These are phyloP conservation scores for Trichophyton verrucosum DNA, from an alignment of 2,329 filamentous ascomycete species.

Conservation along the genomic window DNA sequence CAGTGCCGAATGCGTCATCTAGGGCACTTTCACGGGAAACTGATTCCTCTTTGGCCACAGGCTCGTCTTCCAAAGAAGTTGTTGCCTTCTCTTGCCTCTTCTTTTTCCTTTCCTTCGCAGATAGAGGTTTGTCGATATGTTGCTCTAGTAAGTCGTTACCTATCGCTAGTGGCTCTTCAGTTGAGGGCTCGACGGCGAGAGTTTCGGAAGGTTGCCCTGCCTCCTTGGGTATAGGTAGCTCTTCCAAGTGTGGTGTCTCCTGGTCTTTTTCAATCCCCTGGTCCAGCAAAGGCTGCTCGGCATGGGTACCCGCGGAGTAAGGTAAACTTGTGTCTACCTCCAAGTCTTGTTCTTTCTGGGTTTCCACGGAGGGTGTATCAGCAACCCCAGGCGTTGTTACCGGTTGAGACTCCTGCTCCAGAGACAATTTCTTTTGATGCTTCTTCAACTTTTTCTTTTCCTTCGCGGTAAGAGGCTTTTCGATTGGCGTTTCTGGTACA, in stretches of 20 bases:
- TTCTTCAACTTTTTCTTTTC: constrained; percentile 6
- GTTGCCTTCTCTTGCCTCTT: too few relatives aligned
- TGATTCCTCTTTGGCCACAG: too few relatives aligned
- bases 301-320: neutral
- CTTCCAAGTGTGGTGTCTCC: neutral
- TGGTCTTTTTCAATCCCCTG: neutral
- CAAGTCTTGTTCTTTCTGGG: neutral
- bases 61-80: too few relatives aligned
- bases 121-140: too few relatives aligned
- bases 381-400: neutral
- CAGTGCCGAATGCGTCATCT: too few relatives aligned
- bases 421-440: neutral
- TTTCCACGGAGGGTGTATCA: neutral
- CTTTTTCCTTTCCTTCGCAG: too few relatives aligned
- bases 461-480: constrained; percentile 2
- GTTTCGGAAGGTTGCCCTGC: neutral
- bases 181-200: neutral
- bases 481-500: neutral
- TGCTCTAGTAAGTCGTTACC: too few relatives aligned
- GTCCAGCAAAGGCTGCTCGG: neutral
- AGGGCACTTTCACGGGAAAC: too few relatives aligned
- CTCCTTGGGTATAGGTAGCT: neutral
- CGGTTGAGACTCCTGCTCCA: neutral
- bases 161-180: neutral
- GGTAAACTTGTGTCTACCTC: neutral